Evolutionary conservation across 2,329 filamentous ascomycete species (phyloP).

Genomic region (Beauveria bassiana): DNA sequence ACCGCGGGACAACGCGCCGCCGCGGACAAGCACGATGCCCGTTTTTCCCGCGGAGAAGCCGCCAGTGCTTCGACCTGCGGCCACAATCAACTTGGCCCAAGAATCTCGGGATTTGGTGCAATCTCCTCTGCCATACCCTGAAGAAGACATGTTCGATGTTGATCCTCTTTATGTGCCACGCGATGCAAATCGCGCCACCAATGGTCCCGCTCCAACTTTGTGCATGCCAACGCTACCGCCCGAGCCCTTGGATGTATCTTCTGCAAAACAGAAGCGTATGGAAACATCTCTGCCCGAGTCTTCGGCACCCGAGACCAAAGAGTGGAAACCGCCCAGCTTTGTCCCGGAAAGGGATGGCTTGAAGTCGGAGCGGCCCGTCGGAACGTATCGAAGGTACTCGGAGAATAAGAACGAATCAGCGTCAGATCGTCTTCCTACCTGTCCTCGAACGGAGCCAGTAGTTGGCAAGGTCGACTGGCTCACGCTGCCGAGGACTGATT

Average conservation of each 20-base stretch:
- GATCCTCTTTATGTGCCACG: conserved; percentile 16
- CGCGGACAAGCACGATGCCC: conserved; percentile 6
- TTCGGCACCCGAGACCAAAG: conserved; percentile 18
- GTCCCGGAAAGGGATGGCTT: conserved; percentile 30
- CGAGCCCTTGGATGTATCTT: neutral
- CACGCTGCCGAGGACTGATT: conserved; percentile 61
- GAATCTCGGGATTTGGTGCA: conserved; percentile 7
- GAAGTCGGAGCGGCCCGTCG: conserved; percentile 31
- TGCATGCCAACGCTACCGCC: conserved; percentile 19
- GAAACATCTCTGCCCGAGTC: neutral
- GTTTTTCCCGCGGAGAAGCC: conserved; percentile 2
- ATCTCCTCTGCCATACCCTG: conserved; percentile 28
- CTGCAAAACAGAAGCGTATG: neutral
- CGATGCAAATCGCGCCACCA: neutral
- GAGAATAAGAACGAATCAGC: conserved; percentile 28
- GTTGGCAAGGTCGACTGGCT: conserved; percentile 71
- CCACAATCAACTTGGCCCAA: neutral
- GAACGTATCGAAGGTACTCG: conserved; percentile 45
- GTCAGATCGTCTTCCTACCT: conserved; percentile 52
- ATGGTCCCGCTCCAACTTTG: conserved; percentile 11
- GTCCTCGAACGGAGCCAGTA: conserved; percentile 56
- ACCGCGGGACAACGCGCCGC: neutral
- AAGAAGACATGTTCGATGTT: conserved; percentile 24
- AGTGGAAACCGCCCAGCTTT: conserved; percentile 41
- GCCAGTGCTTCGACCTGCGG: conserved; percentile 3